Percentiles rank a stretch among this genome's conserved stretches.
Evolutionary conservation across 2,329 filamentous ascomycete species (phyloP).

Genomic region (Colletotrichum paranaense): DNA sequence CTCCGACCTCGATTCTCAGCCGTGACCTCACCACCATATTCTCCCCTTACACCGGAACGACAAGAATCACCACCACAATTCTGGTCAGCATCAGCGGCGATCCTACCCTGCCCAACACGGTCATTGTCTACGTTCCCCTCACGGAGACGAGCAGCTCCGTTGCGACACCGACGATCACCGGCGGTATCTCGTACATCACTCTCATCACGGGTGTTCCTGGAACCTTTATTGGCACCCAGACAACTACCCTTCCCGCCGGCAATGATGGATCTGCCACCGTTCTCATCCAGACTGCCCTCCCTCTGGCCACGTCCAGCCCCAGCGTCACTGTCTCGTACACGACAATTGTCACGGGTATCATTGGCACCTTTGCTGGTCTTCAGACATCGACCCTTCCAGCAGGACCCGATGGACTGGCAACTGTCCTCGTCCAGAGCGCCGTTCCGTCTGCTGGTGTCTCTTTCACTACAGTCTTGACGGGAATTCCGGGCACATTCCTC

Average conservation of each 20-base stretch:
- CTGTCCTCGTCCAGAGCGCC: conserved; percentile 9
- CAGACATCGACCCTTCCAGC: conserved; percentile 15
- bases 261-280: not conserved
- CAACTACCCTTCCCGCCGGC: not conserved
- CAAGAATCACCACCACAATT: not conserved
- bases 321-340: not conserved
- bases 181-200: not conserved
- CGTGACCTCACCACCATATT: conserved; percentile 1
- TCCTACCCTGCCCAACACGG: not conserved
- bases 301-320: not conserved
- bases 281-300: not conserved
- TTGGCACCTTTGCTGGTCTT: not conserved
- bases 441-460: not conserved
- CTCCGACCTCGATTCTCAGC: not conserved
- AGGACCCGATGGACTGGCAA: conserved; percentile 2
- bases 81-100: not conserved
- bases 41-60: conserved; percentile 5
- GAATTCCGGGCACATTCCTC: not conserved
- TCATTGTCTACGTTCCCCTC: not conserved
- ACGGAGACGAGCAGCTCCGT: not conserved
- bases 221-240: not conserved
- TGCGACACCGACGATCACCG: not conserved
- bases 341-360: not conserved
- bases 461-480: conserved; percentile 5
- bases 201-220: conserved; percentile 7